Evolutionary conservation across 257 asterid species (phyloP).

Genomic region (Perilla frutescens): DNA sequence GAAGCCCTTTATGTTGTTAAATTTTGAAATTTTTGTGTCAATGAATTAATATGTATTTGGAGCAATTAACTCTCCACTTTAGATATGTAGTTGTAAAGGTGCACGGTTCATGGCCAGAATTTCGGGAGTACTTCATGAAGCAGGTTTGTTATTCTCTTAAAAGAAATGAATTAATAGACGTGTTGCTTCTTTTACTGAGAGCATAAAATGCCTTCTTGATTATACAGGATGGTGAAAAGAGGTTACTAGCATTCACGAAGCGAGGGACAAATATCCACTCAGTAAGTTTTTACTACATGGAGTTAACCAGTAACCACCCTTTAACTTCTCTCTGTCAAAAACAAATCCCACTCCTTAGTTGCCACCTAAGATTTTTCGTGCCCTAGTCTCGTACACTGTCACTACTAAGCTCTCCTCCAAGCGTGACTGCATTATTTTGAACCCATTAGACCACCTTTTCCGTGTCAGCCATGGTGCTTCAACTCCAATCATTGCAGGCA

Average conservation of each 20-base stretch:
- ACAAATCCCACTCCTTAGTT: neutral
- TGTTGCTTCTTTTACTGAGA: slow-evolving; percentile 19
- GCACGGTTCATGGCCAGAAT: slow-evolving; percentile 88
- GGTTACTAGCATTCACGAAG: slow-evolving; percentile 93
- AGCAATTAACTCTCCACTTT: slow-evolving; percentile 51
- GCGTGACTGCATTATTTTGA: neutral
- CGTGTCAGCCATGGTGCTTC: neutral
- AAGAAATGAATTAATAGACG: slow-evolving; percentile 10
- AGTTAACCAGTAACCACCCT: neutral
- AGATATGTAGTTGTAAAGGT: slow-evolving; percentile 92
- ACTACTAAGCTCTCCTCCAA: neutral
- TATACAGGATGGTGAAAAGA: slow-evolving; percentile 77
- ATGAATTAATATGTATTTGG: slow-evolving; percentile 1
- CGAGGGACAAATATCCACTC: slow-evolving; percentile 80
- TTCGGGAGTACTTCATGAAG: slow-evolving; percentile 71
- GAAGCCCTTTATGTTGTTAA: neutral
- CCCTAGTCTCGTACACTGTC: neutral
- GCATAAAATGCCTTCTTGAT: slow-evolving; percentile 33
- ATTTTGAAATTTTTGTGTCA: slow-evolving; percentile 1
- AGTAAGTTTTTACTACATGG: slow-evolving; percentile 50
- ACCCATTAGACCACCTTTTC: neutral
- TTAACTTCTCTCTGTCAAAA: neutral
- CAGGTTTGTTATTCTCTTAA: slow-evolving; percentile 58
- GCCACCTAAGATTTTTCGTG: neutral
- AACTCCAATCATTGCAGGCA: neutral